Evolutionary conservation across 495 filamentous ascomycete genomes (phyloP), one percentile per base, ranked within the genome.

Genomic region (Tuber borchii): DNA sequence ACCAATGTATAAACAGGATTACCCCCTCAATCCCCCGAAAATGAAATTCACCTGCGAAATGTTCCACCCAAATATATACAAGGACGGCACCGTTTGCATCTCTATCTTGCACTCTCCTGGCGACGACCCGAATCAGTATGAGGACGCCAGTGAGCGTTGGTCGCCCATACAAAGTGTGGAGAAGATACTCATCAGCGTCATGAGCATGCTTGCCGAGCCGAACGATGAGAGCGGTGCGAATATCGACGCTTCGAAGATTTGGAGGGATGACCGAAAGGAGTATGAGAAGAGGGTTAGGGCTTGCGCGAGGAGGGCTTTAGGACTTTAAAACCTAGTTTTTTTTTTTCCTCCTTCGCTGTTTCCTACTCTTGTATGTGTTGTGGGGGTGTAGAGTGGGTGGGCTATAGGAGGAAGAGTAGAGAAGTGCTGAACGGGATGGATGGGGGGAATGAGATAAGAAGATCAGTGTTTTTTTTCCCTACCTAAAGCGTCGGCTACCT

Each of bases 211-310:
- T 69, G 91, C 91, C 71, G 92, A 91, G 78, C 95, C 96, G 43
- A 99, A 98, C 83, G 93, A 95, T 78, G 95, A 98, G 88, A 94
- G 91, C 80, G 93, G 96, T 1, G 95, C 95, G 2, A 98, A 99
- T 82, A 89, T 97, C 14, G 95, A 99, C 83, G 95, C 95, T 1
- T 95, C 93, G 17, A 86, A 91, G 69, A 80, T 97, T 83, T 92
- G 97, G 90, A 87, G 95, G 40, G 93, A 94, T 80, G 92, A 98
- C 81, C 86, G 89, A 72, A 89, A 87, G 85, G 83, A 89, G 51
- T 93, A 92, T 77, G 86, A 92, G 78, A 89, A 89, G 85, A 91
- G 91, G 81, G 94, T 97, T 8, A 87, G 93, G 83, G 91, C 91
- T 83, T 98, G 95, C 82, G 84, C 95, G 81, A 93, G 91, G 16